phyloP scores from a whole-genome alignment of 2,329 filamentous ascomycete genomes.

The Penicillium freii region DNA sequence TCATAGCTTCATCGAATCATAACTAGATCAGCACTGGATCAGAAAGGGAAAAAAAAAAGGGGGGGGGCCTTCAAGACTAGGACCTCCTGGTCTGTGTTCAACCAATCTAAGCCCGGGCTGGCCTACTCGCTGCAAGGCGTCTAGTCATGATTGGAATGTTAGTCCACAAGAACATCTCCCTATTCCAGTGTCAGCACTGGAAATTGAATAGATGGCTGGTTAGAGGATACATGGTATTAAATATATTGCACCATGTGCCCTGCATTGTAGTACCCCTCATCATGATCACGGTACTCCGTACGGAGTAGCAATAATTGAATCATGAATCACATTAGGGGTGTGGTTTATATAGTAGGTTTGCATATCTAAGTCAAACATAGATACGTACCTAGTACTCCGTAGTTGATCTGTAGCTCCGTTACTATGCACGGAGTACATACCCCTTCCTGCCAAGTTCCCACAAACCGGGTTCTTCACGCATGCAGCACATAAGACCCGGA shows the following conservation, averaged over 20 bases:
- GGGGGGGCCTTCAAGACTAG: constrained; percentile 1
- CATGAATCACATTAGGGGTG: background rate
- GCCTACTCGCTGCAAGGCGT: constrained; percentile 22
- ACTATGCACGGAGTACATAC: background rate
- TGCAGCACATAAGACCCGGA: constrained; percentile 5
- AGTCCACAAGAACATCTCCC: constrained; percentile 17
- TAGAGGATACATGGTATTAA: constrained; percentile 1
- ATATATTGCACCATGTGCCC: constrained; percentile 15
- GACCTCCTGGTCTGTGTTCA: constrained; percentile 9
- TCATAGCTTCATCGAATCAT: background rate
- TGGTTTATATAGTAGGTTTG: background rate
- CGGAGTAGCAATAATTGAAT: constrained; percentile 8
- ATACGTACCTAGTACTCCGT: too few species aligned
- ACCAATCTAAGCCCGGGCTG: constrained; percentile 13
- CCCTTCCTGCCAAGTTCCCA: background rate
- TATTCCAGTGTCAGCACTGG: background rate
- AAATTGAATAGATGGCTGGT: constrained; percentile 6
- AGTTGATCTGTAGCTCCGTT: background rate
- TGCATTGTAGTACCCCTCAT: background rate
- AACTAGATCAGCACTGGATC: background rate
- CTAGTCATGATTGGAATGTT: constrained; percentile 26
- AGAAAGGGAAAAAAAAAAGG: constrained; percentile 1
- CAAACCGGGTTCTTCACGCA: background rate
- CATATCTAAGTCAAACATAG: background rate
- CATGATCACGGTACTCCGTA: background rate